Evolutionary conservation across 352 stramenopile genomes (phyloP).

Genomic region (Phytophthora macrochlamydospora): DNA sequence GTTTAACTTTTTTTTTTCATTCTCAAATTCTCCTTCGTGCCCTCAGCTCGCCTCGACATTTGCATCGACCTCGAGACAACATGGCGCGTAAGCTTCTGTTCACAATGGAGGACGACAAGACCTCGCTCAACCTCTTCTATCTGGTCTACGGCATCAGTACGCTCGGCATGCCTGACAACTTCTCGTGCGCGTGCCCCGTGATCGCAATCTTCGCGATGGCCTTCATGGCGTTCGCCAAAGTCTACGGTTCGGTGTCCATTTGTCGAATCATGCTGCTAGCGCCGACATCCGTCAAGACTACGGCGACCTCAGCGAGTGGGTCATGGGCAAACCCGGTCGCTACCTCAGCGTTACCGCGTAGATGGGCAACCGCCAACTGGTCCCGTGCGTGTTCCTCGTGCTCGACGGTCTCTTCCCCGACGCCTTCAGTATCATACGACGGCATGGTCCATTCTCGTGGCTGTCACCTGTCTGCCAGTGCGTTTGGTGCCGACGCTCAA

Average conservation of each 20-base stretch:
- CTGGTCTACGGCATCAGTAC: constrained; percentile 56
- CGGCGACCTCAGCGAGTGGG: constrained; percentile 52
- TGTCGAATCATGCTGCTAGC: constrained; percentile 50
- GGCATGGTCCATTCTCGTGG: constrained; percentile 58
- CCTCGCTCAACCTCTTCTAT: constrained; percentile 52
- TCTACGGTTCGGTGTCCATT: constrained; percentile 44
- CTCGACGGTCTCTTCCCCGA: constrained; percentile 47
- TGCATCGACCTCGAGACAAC: not conserved
- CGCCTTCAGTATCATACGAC: constrained; percentile 25
- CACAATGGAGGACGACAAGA: constrained; percentile 60
- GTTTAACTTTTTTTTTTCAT: too few relatives aligned
- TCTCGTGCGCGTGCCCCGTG: constrained; percentile 40
- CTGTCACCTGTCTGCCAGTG: constrained; percentile 36
- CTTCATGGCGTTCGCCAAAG: constrained; percentile 58
- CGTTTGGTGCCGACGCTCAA: constrained; percentile 55
- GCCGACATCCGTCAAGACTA: constrained; percentile 44
- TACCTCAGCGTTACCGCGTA: constrained; percentile 41
- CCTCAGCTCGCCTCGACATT: too few relatives aligned
- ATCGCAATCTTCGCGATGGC: constrained; percentile 39
- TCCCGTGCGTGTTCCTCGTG: constrained; percentile 49
- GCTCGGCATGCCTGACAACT: constrained; percentile 61
- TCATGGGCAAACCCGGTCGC: constrained; percentile 41
- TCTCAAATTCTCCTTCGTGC: too few relatives aligned
- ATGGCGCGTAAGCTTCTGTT: constrained; percentile 37
- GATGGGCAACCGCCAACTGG: constrained; percentile 43